phyloP scores from a whole-genome alignment of 2,329 filamentous ascomycete genomes.

The Pestalotiopsis sp. region DNA sequence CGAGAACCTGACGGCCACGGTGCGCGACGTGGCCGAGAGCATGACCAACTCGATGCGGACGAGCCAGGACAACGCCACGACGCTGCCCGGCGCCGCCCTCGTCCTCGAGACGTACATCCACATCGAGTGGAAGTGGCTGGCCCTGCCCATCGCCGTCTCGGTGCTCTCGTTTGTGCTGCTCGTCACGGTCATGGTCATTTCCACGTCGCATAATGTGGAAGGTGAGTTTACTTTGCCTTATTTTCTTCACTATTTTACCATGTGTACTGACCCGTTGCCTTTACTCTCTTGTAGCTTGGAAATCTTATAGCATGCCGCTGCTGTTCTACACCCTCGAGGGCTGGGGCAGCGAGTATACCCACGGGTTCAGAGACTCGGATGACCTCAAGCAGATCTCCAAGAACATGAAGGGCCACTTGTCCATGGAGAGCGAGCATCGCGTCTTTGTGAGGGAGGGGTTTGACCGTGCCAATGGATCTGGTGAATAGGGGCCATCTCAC shows the following conservation, averaged over 20 bases:
- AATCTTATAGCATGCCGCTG: conserved; percentile 15
- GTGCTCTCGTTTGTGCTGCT: conserved; percentile 11
- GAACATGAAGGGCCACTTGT: not conserved
- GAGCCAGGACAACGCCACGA: conserved; percentile 12
- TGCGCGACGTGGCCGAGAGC: conserved; percentile 11
- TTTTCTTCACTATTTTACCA: too few relatives aligned
- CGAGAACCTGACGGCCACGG: conserved; percentile 1
- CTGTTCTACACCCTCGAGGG: conserved; percentile 14
- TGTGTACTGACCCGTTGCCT: not conserved
- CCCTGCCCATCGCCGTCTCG: conserved; percentile 12
- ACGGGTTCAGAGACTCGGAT: not conserved
- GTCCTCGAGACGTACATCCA: conserved; percentile 12
- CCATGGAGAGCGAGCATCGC: not conserved
- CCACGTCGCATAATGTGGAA: not conserved
- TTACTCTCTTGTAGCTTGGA: not conserved
- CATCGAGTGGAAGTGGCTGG: conserved; percentile 16
- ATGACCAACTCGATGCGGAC: conserved; percentile 17
- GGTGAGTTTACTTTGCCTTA: too few relatives aligned
- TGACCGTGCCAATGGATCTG: not conserved
- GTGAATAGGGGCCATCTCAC: not conserved
- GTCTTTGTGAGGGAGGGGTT: not conserved
- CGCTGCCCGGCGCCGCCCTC: not conserved
- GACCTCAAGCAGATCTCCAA: not conserved
- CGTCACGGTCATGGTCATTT: conserved; percentile 1
- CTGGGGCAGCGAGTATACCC: not conserved